Evolutionary conservation across 495 filamentous ascomycete species (phyloP).

Genomic region (Wilcoxina mikolae): DNA sequence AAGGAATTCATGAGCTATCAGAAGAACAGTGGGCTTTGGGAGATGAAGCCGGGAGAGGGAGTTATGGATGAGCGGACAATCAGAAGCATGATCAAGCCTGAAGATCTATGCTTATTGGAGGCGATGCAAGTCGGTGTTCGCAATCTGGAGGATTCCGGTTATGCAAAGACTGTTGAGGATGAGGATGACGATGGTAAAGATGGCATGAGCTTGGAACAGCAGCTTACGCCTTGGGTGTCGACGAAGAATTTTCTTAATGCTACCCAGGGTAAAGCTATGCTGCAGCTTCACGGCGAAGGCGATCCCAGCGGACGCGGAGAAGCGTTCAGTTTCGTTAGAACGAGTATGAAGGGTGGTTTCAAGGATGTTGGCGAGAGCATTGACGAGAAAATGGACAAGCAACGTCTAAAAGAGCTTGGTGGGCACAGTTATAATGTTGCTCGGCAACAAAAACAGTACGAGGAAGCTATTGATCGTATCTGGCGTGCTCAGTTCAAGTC

Average conservation of each 20-base stretch:
- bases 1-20: slow-evolving; percentile 88
- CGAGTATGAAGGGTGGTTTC: slow-evolving; percentile 97
- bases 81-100: slow-evolving; percentile 75
- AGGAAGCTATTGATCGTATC: slow-evolving; percentile 69
- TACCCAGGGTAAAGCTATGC: slow-evolving; percentile 90
- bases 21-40: slow-evolving; percentile 72
- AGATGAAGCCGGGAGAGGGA: slow-evolving; percentile 51
- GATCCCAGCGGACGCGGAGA: slow-evolving; percentile 91
- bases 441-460: slow-evolving; percentile 75
- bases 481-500: slow-evolving; percentile 78
- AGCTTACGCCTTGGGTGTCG: slow-evolving; percentile 86
- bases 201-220: slow-evolving; percentile 60
- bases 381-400: slow-evolving; percentile 67
- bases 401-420: slow-evolving; percentile 71
- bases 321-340: slow-evolving; percentile 89
- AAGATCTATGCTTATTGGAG: slow-evolving; percentile 86
- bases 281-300: slow-evolving; percentile 81
- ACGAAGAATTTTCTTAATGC: slow-evolving; percentile 91
- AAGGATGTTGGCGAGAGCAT: slow-evolving; percentile 79
- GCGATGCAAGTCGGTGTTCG: slow-evolving; percentile 90
- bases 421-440: slow-evolving; percentile 97
- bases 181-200: slow-evolving; percentile 44
- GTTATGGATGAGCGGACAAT: slow-evolving; percentile 64
- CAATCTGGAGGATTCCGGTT: slow-evolving; percentile 69
- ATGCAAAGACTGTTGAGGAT: slow-evolving; percentile 55